Evolutionary conservation across 257 asterid species (phyloP), one percentile per base, ranked within the genome.

Genomic region (Rehmannia glutinosa): DNA sequence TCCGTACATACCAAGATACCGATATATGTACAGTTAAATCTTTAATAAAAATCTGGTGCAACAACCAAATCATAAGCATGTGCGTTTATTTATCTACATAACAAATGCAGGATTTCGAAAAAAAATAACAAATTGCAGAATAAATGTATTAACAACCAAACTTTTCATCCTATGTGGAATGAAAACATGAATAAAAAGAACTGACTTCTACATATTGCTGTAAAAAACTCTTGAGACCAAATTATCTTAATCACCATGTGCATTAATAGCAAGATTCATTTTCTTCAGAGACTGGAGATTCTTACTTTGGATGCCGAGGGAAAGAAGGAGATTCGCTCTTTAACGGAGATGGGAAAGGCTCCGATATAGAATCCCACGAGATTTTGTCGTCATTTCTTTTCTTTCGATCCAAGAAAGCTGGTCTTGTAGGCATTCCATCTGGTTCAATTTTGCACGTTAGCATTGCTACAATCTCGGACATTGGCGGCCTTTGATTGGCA

Each of bases 401-500:
- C 70, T 74, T 83, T 64, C 87, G 58, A 8, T 80, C 88, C 76
- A 87, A 74, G 80, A 90, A 85, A 2, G 84, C 63, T 2, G 95
- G 95, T 58, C 80, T 83, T 24, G 60, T 38, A 10, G 87, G 93
- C 20, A 75, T 62, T 21, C 56, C 78, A 1, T 60, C 78, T 35
- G 73, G 32, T 10, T 83, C 86, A 21, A 76, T 77, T 73, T 87
- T 87, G 77, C 84, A 84, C 1, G 90, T 82, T 41, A 90, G 75
- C 81, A 85, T 78, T 35, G 97, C 97, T 2, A 87, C 97, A 1
- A 90, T 73, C 57, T 83, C 87, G 2, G 97, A 90, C 97, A 90
- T 90, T 1, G 95, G 91, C 9, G 97, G 95, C 77, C 95, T 83
- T 62, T 66, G 61, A 69, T 79, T 68, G 63, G 88, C 97, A 4